Base-by-base conservation (phyloP, 2,329 filamentous ascomycete species). In the Fusarium sacchari region DNA sequence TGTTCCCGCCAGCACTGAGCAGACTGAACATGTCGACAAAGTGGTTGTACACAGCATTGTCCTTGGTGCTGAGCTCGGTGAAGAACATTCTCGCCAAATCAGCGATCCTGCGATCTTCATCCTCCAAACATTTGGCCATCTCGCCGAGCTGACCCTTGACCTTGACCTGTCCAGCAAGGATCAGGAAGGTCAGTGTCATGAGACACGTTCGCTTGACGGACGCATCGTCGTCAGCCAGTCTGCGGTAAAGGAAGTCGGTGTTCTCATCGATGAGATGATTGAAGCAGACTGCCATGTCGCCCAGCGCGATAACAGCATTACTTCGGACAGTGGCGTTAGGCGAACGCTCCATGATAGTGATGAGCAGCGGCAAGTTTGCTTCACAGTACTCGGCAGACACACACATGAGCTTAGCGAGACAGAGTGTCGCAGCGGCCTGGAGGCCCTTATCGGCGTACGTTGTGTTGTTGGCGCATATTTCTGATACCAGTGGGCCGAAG, bases 211-310 rank as follows among this genome's bases (percentile, higher is more conserved):
- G 91, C 87, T 98, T 99, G 70, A 99, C 96, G 6, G 93, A 96
- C 28, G 91, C 90, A 77, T 98, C 95, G 22, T 89, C 86, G 79
- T 99, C 97, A 22, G 96, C 97, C 13, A 99, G 88, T 24, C 97
- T 91, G 26, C 96, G 92, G 83, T 99, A 99, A 46, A 99, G 84
- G 86, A 98, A 99, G 81, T 99, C 96, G 0, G 96, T 99, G 82
- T 99, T 98, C 84, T 99, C 97, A 80, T 99, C 97, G 76, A 99
- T 98, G 56, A 99, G 89, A 80, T 99, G 96, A 80, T 99, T 99
- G 88, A 99, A 99, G 88, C 95, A 98, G 28, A 99, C 96, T 0
- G 97, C 97, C 96, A 99, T 99, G 80, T 99, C 96, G 43, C 96
- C 96, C 1, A 99, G 90, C 1, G 96, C 96, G 76, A 99, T 97